phyloP scores from a whole-genome alignment of 83 land plant genomes.

The Thuja plicata region DNA sequence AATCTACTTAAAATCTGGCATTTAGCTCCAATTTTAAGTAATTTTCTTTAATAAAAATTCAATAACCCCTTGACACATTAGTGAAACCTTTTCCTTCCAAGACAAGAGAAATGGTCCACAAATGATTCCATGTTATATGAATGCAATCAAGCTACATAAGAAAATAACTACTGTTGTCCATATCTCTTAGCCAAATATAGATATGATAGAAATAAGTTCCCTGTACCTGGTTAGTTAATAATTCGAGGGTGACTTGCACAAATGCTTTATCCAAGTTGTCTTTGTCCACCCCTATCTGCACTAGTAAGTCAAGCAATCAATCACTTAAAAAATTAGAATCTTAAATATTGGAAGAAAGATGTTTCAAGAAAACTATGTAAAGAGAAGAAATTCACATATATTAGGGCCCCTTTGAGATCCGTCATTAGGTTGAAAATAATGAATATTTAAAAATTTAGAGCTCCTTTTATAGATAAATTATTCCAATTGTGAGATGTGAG shows the following conservation, averaged over 20 bases:
- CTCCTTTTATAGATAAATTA: background rate
- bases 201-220: background rate
- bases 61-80: background rate
- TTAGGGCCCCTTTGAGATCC: background rate
- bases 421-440: background rate
- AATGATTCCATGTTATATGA: background rate
- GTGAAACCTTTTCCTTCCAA: background rate
- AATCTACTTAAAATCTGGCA: background rate
- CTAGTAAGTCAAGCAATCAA: slow-evolving; percentile 7
- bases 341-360: background rate
- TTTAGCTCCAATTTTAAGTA: background rate
- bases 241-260: slow-evolving; percentile 83
- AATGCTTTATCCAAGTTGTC: slow-evolving; percentile 73
- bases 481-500: background rate
- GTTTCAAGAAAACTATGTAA: background rate
- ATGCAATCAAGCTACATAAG: background rate
- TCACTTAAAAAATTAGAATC: background rate
- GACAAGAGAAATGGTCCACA: background rate
- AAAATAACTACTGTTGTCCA: background rate
- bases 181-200: slow-evolving; percentile 6
- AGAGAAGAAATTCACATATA: background rate
- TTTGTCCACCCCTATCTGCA: slow-evolving; percentile 83
- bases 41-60: background rate
- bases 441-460: background rate
- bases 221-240: slow-evolving; percentile 74